Conservation (phyloP, 352 stramenopile genomes). For the Pythium periplocum region DNA sequence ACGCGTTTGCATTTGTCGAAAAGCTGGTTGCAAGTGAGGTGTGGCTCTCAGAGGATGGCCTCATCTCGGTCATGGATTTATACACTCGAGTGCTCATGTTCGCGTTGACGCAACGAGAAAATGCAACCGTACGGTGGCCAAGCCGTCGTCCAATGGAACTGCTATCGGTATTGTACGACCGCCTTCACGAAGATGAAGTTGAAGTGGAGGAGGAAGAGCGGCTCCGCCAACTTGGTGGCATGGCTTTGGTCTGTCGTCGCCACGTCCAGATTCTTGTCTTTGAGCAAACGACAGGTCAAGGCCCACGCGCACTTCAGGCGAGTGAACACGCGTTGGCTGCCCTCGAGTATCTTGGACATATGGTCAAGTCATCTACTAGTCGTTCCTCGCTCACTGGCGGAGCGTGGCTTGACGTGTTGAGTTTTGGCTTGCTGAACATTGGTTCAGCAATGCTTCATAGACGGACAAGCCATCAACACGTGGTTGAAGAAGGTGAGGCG, state of each 20-base stretch:
- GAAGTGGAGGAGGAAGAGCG: slow-evolving; percentile 36
- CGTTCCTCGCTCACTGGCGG: slow-evolving; percentile 28
- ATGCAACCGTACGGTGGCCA: slow-evolving; percentile 25
- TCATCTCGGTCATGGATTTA: slow-evolving; percentile 51
- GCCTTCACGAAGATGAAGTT: slow-evolving; percentile 22
- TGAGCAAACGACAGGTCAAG: slow-evolving; percentile 12
- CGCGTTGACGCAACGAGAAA: slow-evolving; percentile 26
- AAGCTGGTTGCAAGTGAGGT: slow-evolving; percentile 48
- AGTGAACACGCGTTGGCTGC: slow-evolving; percentile 41
- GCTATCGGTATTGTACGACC: slow-evolving; percentile 49
- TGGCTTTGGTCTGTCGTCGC: slow-evolving; percentile 44
- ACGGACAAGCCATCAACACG: slow-evolving; percentile 15
- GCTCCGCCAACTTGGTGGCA: slow-evolving; percentile 51
- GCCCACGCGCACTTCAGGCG: slow-evolving; percentile 6
- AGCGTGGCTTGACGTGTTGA: slow-evolving; percentile 58
- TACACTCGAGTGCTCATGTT: slow-evolving; percentile 68
- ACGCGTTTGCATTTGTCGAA: slow-evolving; percentile 61
- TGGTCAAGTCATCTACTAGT: slow-evolving; percentile 35
- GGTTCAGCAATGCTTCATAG: slow-evolving; percentile 47
- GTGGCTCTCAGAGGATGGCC: slow-evolving; percentile 44
- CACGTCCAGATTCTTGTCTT: slow-evolving; percentile 15
- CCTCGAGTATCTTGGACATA: slow-evolving; percentile 46
- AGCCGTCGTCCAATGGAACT: slow-evolving; percentile 36
- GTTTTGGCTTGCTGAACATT: slow-evolving; percentile 48
- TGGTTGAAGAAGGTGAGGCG: slow-evolving; percentile 4